phyloP scores from a whole-genome alignment of 352 stramenopile genomes.

The Saprolegnia parasitica region DNA sequence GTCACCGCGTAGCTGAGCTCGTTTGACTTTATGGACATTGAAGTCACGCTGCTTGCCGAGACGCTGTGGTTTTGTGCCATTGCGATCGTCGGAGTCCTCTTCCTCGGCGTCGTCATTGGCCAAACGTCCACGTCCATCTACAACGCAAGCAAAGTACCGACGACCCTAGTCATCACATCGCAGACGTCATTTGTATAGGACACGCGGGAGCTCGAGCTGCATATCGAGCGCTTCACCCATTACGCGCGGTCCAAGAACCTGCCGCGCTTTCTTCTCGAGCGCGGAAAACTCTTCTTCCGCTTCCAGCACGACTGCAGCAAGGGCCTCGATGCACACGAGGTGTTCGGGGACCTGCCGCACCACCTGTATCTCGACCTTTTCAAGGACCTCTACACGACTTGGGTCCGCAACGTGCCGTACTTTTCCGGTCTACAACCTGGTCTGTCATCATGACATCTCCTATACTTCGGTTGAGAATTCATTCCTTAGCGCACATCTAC shows the following conservation, averaged over 20 bases:
- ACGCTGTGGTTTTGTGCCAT: conserved; percentile 38
- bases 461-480: neutral
- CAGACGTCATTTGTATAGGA: too few relatives aligned
- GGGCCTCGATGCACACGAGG: conserved; percentile 31
- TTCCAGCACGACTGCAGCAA: conserved; percentile 34
- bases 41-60: conserved; percentile 33
- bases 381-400: conserved; percentile 33
- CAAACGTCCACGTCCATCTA: conserved; percentile 35
- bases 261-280: conserved; percentile 27
- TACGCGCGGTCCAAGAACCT: conserved; percentile 29
- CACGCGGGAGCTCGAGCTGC: conserved; percentile 12
- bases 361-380: conserved; percentile 28
- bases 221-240: conserved; percentile 18
- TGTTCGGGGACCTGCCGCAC: conserved; percentile 31
- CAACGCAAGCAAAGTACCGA: conserved; percentile 25
- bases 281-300: conserved; percentile 28
- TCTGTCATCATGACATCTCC: neutral
- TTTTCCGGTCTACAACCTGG: conserved; percentile 30
- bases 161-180: too few relatives aligned
- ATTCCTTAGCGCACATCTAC: conserved; percentile 27
- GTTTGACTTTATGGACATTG: conserved; percentile 41
- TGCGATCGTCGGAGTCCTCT: conserved; percentile 34
- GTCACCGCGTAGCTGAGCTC: conserved; percentile 31
- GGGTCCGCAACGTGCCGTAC: conserved; percentile 30
- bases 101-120: conserved; percentile 39